Percentiles rank a stretch among this genome's conserved stretches.
phyloP scores from a whole-genome alignment of 2,329 filamentous ascomycete genomes.

The Ophiosphaerella herpotricha region DNA sequence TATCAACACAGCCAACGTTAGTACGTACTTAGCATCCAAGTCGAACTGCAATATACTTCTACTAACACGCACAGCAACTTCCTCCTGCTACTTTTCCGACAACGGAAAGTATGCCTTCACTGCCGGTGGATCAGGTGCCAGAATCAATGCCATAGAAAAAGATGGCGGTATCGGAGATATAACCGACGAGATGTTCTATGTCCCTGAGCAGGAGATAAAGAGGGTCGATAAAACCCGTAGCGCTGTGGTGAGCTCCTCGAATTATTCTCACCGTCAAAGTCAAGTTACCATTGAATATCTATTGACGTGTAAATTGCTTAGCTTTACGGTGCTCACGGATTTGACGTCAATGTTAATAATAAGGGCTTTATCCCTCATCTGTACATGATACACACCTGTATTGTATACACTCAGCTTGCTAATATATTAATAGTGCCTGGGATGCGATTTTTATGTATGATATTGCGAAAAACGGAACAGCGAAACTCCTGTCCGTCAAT shows the following conservation, averaged over 20 bases:
- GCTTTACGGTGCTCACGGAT: conserved; percentile 3
- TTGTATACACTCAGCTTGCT: background rate
- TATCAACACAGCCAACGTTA: conserved; percentile 2
- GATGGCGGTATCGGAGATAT: conserved; percentile 3
- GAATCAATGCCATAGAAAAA: conserved; percentile 3
- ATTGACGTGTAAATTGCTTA: background rate
- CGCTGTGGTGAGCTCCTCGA: background rate
- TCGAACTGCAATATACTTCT: background rate
- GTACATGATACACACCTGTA: background rate
- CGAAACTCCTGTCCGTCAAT: conserved; percentile 5
- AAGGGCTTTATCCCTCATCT: conserved; percentile 7
- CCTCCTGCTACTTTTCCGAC: conserved; percentile 4
- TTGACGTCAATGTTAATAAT: conserved; percentile 3
- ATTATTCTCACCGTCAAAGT: background rate
- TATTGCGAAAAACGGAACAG: conserved; percentile 2
- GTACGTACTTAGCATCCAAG: background rate
- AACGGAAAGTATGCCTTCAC: conserved; percentile 3
- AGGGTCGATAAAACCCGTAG: conserved; percentile 1
- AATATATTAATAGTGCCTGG: background rate
- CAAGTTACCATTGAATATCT: background rate
- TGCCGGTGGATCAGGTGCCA: conserved; percentile 3
- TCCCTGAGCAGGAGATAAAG: background rate
- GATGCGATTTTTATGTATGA: conserved; percentile 6
- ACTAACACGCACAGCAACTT: background rate
- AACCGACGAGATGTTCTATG: conserved; percentile 3